phyloP scores from a whole-genome alignment of 352 stramenopile genomes.

The Phytophthora vignae region DNA sequence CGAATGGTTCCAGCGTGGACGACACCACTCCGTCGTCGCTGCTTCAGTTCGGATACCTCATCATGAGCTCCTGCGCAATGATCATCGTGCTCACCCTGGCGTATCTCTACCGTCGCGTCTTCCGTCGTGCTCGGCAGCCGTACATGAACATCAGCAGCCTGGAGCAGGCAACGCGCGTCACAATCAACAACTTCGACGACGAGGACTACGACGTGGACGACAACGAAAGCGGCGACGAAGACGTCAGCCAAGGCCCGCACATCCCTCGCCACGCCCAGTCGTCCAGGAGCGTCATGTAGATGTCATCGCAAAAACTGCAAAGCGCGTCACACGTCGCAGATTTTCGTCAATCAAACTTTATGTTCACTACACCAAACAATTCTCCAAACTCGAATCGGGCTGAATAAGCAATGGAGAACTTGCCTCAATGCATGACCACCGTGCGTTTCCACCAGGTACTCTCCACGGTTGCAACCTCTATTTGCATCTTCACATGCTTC shows the following conservation, averaged over 20 bases:
- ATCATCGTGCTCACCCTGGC: constrained; percentile 67
- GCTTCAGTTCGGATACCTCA: constrained; percentile 67
- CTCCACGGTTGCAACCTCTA: background rate
- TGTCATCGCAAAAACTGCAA: background rate
- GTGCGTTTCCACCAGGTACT: constrained; percentile 75
- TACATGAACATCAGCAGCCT: constrained; percentile 83
- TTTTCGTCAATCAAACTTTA: constrained; percentile 20
- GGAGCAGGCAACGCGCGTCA: constrained; percentile 35
- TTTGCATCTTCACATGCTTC: background rate
- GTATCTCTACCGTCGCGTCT: constrained; percentile 79
- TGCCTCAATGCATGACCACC: constrained; percentile 68
- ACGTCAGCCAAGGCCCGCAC: constrained; percentile 17
- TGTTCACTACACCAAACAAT: constrained; percentile 6
- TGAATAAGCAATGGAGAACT: constrained; percentile 47
- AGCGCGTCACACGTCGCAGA: constrained; percentile 24
- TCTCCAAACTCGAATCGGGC: constrained; percentile 3
- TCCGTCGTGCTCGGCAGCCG: constrained; percentile 56
- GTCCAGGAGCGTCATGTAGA: constrained; percentile 34
- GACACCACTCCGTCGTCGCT: constrained; percentile 46
- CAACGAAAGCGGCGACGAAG: constrained; percentile 43
- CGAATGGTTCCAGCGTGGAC: constrained; percentile 32
- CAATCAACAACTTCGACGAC: constrained; percentile 34
- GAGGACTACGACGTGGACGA: constrained; percentile 45
- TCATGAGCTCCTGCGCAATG: constrained; percentile 66
- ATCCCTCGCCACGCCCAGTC: constrained; percentile 42